These are phyloP conservation scores for Fusarium staphyleae DNA, from an alignment of 2,329 filamentous ascomycete species.

Conservation along the genomic window DNA sequence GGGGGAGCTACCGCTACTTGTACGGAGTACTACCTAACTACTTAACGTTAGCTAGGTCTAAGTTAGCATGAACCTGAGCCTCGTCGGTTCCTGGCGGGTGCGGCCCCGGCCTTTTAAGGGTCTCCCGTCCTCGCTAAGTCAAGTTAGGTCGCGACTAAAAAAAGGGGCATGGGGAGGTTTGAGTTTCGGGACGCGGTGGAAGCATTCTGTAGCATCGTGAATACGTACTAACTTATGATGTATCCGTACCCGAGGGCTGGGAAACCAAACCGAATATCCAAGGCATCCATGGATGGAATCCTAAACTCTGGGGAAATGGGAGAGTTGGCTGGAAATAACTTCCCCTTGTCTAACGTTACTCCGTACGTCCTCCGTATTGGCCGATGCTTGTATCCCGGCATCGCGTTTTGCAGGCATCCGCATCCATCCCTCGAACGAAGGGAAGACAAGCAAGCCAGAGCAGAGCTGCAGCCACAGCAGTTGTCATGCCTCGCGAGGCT, in stretches of 20 bases:
- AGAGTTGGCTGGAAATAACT: slow-evolving; percentile 18
- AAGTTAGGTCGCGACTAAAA: neutral
- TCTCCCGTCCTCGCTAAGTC: neutral
- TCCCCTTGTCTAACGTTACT: slow-evolving; percentile 4
- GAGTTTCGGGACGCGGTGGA: neutral
- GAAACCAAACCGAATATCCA: too few species aligned
- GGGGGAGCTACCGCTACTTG: slow-evolving; percentile 15
- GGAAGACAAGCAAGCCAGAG: slow-evolving; percentile 4
- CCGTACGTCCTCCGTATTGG: too few species aligned
- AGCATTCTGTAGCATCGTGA: too few species aligned
- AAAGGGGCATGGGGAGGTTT: slow-evolving; percentile 1
- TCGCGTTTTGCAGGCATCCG: slow-evolving; percentile 5
- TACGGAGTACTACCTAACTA: too few species aligned
- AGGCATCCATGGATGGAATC: neutral
- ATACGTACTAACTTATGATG: too few species aligned
- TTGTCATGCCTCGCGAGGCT: slow-evolving; percentile 1
- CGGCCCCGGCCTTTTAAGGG: slow-evolving; percentile 14
- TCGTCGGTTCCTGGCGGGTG: too few species aligned
- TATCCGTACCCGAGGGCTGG: too few species aligned
- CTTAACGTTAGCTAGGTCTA: too few species aligned
- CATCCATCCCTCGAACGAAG: slow-evolving; percentile 18
- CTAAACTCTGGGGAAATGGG: slow-evolving; percentile 28
- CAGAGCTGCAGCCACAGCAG: neutral
- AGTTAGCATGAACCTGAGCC: too few species aligned
- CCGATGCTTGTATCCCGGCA: slow-evolving; percentile 1